Evolutionary conservation across 805 yeast species (phyloP), one percentile per base, ranked within the genome.

Genomic region (Saccharomyces paradoxus): DNA sequence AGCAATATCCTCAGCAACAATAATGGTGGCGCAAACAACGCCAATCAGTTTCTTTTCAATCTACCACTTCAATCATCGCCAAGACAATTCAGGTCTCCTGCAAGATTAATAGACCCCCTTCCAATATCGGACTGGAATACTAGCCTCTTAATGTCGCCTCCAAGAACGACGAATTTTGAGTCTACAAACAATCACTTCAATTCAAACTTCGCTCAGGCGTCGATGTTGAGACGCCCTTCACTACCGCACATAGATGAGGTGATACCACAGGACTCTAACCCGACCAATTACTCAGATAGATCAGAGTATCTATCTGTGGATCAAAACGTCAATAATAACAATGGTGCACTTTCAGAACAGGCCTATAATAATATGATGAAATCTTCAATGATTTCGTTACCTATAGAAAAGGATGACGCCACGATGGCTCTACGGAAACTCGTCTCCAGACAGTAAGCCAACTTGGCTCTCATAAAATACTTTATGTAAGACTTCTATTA

Each of bases 1-100:
- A 17, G 22, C 12, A 37, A 37, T 24, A n/a, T n/a, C 44, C 6
- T 37, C 5, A 9, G 12, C 24, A 37, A n/a, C 24, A 37, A 17
- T 8, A 9, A 37, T 17, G 17, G 12, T 37, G 9, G 24, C 12
- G 8, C 17, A 1, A 37, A 37, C 13, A 37, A 37, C 24, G 17
- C 17, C 21, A 55, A 54, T 26, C 56, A 53, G 27, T 53, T 53
- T 26, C 53, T 56, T 41, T 48, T 55, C 17, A 53, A 50, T 21
- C 29, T 41, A 30, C 55, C 46, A 21, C 55, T 58, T 6, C 46
- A 51, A 26, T 58, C 58, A n/a, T 55, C 61, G 7, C 56, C 56
- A 49, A 56, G 60, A 2, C 57, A 60, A 9, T 55, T 50, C 10
- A 52, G 31, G 22, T 52, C 56, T 14, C 53, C 54, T 21, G 55